Base-by-base conservation (phyloP, 768 basidiomycete species). In the Daedalea quercina region DNA sequence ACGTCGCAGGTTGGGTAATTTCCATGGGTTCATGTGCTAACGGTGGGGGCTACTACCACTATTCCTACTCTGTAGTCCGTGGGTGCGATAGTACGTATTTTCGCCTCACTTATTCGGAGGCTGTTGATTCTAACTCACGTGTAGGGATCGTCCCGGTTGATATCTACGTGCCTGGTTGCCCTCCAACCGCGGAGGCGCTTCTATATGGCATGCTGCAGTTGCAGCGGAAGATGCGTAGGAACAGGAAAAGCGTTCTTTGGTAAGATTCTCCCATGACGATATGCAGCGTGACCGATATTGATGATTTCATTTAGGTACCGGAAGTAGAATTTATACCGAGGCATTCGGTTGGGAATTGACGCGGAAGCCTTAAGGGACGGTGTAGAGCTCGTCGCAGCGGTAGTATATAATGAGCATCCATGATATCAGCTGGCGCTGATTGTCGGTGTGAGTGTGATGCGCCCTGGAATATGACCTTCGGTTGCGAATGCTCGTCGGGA, bases 21-120 rank as follows among this genome's bases (percentile, higher is more conserved):
- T 98, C 95, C 23, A 98, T 99, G 96, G 96, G 96, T 44, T 97
- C 95, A 3, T 99, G 96, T 69, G 96, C 96, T 17, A 98, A 98
- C 68, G 96, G 96, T 26, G 93, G 94, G 52, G 94, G 93, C 15
- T 94, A 94, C 74, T 94, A 94, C 69, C 94, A 95, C 72, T 96
- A 97, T 70, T 96, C 95, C 24, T 99, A 99, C 72, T 94, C 94
- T 25, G 96, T 99, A 56, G 96, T 98, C 34, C 85, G 96, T 44
- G 96, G 96, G 15, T 98, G 95, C 68, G 96, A 99, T 75, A 84
- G 96, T 89, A 67, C 54, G 87, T 71, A 26, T 9, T 68, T 34
- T 31, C 6, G 28, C 11, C 11, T 31, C 28, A 4, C 37, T 49
- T n/a, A 28, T 13, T 48, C 50, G 17, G 40, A 19, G 11, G 28